Percentiles rank a stretch among this genome's conserved stretches.
phyloP scores from a whole-genome alignment of 495 filamentous ascomycete species.

The Cenococcum geophilum region DNA sequence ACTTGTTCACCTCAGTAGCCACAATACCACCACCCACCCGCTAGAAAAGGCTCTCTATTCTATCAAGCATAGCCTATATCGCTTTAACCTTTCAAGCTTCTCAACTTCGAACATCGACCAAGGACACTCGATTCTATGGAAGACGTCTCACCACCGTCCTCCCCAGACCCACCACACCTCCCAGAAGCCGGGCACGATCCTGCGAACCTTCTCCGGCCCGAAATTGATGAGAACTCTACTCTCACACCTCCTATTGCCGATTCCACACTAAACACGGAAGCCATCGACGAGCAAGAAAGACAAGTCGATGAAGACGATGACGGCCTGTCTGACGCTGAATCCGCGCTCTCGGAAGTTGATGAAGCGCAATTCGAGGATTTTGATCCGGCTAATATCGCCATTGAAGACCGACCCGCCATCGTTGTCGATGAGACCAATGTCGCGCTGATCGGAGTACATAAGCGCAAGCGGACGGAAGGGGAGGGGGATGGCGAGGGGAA shows the following conservation, averaged over 20 bases:
- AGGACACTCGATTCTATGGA: slow-evolving; percentile 17
- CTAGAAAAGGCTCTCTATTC: no score
- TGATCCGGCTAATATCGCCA: slow-evolving; percentile 66
- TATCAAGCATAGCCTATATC: no score
- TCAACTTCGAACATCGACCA: background rate
- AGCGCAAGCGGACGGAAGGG: slow-evolving; percentile 68
- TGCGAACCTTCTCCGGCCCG: slow-evolving; percentile 39
- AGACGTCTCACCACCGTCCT: slow-evolving; percentile 16
- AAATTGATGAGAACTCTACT: slow-evolving; percentile 42
- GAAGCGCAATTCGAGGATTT: slow-evolving; percentile 91
- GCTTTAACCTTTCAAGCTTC: background rate
- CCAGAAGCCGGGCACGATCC: slow-evolving; percentile 45
- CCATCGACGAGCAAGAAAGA: slow-evolving; percentile 38
- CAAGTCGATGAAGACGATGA: slow-evolving; percentile 53
- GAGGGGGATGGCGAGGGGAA: slow-evolving; percentile 45
- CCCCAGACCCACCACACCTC: slow-evolving; percentile 17
- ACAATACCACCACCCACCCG: no score
- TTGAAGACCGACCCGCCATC: slow-evolving; percentile 69
- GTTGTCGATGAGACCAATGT: slow-evolving; percentile 79
- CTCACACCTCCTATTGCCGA: slow-evolving; percentile 37
- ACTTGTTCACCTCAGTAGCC: no score
- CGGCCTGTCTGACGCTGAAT: slow-evolving; percentile 48
- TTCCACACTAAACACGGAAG: slow-evolving; percentile 40
- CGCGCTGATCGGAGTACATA: slow-evolving; percentile 61
- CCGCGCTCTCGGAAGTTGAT: slow-evolving; percentile 75